These are phyloP conservation scores for Saccharomyces hybrid DNA, from an alignment of 1,139 yeast genomes.

Conservation along the genomic window DNA sequence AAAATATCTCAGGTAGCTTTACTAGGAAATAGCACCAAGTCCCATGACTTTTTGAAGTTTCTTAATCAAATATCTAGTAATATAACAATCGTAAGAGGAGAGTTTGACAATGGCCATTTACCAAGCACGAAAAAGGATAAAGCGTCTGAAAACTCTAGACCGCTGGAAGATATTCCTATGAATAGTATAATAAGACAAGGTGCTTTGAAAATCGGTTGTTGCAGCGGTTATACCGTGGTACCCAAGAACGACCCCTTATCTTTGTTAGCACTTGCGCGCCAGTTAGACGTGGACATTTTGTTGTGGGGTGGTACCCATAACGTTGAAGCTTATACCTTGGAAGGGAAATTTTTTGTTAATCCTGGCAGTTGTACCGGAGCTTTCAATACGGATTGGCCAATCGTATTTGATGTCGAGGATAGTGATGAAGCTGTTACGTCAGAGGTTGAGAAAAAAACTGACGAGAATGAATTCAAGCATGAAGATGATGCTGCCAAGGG, in stretches of 20 bases:
- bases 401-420: constrained; percentile 17
- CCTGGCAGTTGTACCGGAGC: constrained; percentile 99
- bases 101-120: constrained; percentile 41
- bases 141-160: constrained; percentile 25
- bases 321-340: constrained; percentile 88
- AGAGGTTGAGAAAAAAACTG: neutral
- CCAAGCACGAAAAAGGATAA: constrained; percentile 51
- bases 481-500: neutral
- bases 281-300: constrained; percentile 83
- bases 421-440: neutral
- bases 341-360: constrained; percentile 84
- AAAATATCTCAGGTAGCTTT: constrained; percentile 80
- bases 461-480: neutral
- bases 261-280: constrained; percentile 73
- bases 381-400: constrained; percentile 50
- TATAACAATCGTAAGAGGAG: constrained; percentile 75
- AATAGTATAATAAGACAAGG: constrained; percentile 63
- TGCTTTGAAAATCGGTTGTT: constrained; percentile 69
- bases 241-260: constrained; percentile 87
- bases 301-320: constrained; percentile 96
- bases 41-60: constrained; percentile 54
- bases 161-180: constrained; percentile 46
- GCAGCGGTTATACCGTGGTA: constrained; percentile 75
- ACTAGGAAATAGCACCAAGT: constrained; percentile 76
- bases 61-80: constrained; percentile 63